These are phyloP conservation scores for Kondoa subrosea DNA, from an alignment of 768 basidiomycete genomes.

Conservation along the genomic window DNA sequence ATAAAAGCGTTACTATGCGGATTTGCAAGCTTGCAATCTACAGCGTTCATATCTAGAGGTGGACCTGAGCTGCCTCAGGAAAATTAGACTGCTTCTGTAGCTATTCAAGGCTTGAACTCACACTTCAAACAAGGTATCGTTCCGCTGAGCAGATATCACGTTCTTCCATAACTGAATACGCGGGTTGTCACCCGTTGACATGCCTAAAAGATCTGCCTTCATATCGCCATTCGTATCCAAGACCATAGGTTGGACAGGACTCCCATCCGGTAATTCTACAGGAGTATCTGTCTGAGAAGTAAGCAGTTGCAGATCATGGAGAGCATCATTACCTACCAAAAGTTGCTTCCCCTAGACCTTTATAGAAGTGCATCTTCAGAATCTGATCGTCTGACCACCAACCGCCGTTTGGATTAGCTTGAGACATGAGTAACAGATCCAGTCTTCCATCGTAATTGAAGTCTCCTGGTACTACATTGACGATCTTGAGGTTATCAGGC, in stretches of 20 bases:
- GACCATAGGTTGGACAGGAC: constrained; percentile 60
- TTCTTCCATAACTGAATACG: constrained; percentile 63
- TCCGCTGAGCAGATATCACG: constrained; percentile 48
- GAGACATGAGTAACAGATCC: constrained; percentile 75
- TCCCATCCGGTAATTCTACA: constrained; percentile 44
- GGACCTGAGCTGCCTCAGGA: constrained; percentile 43
- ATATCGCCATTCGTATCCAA: constrained; percentile 77
- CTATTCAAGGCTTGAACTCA: constrained; percentile 33
- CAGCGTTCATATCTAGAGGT: constrained; percentile 40
- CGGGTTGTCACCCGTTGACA: constrained; percentile 36
- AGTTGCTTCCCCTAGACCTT: constrained; percentile 36
- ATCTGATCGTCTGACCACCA: constrained; percentile 31
- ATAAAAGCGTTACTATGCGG: constrained; percentile 91
- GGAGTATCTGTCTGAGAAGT: not conserved
- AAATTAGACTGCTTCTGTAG: constrained; percentile 11
- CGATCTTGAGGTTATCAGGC: constrained; percentile 35
- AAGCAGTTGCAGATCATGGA: not conserved
- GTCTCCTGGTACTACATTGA: constrained; percentile 82
- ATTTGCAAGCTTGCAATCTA: constrained; percentile 52
- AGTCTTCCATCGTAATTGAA: constrained; percentile 81
- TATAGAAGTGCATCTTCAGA: constrained; percentile 54
- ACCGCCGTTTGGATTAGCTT: constrained; percentile 37
- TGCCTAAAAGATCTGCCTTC: constrained; percentile 70
- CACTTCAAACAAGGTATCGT: constrained; percentile 50
- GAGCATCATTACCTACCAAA: constrained; percentile 24